Percentiles rank a stretch among this genome's conserved stretches.
Conservation (phyloP, 2,329 filamentous ascomycete species). For the Aspergillus sp. region DNA sequence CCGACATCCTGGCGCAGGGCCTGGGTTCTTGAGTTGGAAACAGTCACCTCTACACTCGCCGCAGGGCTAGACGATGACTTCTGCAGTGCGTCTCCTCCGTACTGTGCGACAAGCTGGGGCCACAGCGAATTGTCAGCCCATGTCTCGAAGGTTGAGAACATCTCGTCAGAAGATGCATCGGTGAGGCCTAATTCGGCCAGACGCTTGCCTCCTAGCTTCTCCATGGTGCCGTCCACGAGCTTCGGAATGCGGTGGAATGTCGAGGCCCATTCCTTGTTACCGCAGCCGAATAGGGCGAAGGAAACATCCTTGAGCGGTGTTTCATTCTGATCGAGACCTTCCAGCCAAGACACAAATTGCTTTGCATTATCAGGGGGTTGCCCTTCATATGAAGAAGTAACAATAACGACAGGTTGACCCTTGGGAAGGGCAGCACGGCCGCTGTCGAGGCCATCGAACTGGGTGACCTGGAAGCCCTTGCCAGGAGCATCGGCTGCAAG, state of each 20-base stretch:
- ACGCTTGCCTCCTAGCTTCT: conserved; percentile 49
- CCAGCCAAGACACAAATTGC: conserved; percentile 67
- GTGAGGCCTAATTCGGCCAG: conserved; percentile 55
- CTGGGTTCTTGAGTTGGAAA: conserved; percentile 19
- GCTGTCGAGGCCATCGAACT: conserved; percentile 51
- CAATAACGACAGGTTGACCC: conserved; percentile 62
- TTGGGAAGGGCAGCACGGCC: conserved; percentile 61
- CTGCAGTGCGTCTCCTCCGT: background rate
- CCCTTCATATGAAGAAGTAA: conserved; percentile 73
- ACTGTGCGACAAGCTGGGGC: background rate
- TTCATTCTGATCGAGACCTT: conserved; percentile 41
- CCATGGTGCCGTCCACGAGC: conserved; percentile 57
- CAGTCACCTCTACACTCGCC: background rate
- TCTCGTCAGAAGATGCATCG: conserved; percentile 48
- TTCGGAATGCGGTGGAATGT: conserved; percentile 70
- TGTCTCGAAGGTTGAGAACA: conserved; percentile 7
- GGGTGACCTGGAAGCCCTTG: conserved; percentile 52
- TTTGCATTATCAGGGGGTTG: conserved; percentile 70
- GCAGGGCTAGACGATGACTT: too few relatives aligned
- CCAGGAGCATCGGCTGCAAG: conserved; percentile 58
- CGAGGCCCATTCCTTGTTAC: conserved; percentile 51
- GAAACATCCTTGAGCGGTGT: conserved; percentile 56
- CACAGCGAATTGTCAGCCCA: conserved; percentile 8
- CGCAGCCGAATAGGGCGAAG: conserved; percentile 71
- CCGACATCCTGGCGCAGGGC: conserved; percentile 40